Conservation (phyloP, 2,329 filamentous ascomycete species). For the Trichoderma semiorbis region DNA sequence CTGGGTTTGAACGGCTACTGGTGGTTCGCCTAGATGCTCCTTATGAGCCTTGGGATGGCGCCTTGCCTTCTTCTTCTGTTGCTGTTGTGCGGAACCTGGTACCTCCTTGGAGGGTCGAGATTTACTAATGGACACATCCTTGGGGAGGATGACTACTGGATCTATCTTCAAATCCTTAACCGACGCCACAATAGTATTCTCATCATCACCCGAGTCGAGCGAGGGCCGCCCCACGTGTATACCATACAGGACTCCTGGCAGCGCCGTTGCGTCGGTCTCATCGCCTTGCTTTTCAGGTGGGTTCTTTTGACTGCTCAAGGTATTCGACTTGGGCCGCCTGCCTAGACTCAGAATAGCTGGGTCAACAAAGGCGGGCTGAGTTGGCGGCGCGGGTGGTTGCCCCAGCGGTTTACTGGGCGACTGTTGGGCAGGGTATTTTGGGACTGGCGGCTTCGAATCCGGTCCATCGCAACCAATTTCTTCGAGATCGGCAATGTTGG, state of each 20-base stretch:
- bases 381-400: slow-evolving; percentile 16
- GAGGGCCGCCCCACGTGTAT: slow-evolving; percentile 10
- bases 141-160: background rate
- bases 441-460: slow-evolving; percentile 25
- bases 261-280: background rate
- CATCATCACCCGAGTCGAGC: slow-evolving; percentile 21
- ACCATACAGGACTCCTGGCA: slow-evolving; percentile 10
- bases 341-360: slow-evolving; percentile 76
- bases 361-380: slow-evolving; percentile 61
- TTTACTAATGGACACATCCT: background rate
- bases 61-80: slow-evolving; percentile 33
- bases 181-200: slow-evolving; percentile 27
- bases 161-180: slow-evolving; percentile 27
- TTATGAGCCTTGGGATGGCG: slow-evolving; percentile 34
- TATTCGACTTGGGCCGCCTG: slow-evolving; percentile 36
- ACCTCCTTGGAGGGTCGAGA: slow-evolving; percentile 19
- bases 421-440: slow-evolving; percentile 23
- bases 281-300: slow-evolving; percentile 14
- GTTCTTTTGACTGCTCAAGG: slow-evolving; percentile 16
- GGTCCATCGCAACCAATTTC: slow-evolving; percentile 35
- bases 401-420: background rate
- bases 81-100: slow-evolving; percentile 18
- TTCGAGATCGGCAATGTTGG: slow-evolving; percentile 44
- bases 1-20: slow-evolving; percentile 24
- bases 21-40: slow-evolving; percentile 27